Base-by-base conservation (phyloP, 2,329 filamentous ascomycete genomes). In the Aspergillus aculeatus region DNA sequence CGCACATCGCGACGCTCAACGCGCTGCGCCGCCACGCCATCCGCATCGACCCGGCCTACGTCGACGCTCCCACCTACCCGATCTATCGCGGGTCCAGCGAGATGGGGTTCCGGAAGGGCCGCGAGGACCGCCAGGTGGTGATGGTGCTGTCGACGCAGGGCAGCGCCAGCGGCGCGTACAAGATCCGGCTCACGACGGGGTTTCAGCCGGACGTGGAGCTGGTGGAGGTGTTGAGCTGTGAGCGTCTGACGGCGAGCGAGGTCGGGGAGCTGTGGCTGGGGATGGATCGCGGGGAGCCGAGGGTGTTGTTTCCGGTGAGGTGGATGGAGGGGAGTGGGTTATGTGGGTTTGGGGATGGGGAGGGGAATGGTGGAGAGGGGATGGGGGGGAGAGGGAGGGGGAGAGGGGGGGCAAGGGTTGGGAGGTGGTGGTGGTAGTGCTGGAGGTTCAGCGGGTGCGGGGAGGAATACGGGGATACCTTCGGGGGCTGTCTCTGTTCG, bases 31-130 rank as follows among this genome's bases (percentile, higher is more conserved):
- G 75, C 53, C 75, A 76, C 44, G 78, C 77, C 41, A 67, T 76
- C 32, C 58, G 47, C 2, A 62, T 73, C 10, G 74, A 77, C 47
- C 56, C 59, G 1, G 64, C 67, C 29, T 82, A 82, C 67, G 62
- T 78, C 2, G 69, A 68, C 0, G 77, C 75, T 54, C 67, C 73
- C 63, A 73, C 73, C 53, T 72, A 73, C 41, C 68, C 76, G 5
- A 68, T 80, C 57, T 81, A 75, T 66, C 72, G 69, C 24, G 76
- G 80, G 10, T 71, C 71, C 44, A 75, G 73, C 47, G 71, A 77
- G 19, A 71, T 82, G 55, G 80, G 70, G 6, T 74, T 81, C 64
- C 72, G 77, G 4, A 83, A 82, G 63, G 81, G 80, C 21, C 66
- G 73, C 53, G 76, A 76, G 56, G 73, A 71, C 4, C 68, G 65